Percentiles rank a stretch among this genome's conserved stretches.
These are phyloP conservation scores for Amylocarpus encephaloides DNA, from an alignment of 2,329 filamentous ascomycete genomes.

Conservation along the genomic window DNA sequence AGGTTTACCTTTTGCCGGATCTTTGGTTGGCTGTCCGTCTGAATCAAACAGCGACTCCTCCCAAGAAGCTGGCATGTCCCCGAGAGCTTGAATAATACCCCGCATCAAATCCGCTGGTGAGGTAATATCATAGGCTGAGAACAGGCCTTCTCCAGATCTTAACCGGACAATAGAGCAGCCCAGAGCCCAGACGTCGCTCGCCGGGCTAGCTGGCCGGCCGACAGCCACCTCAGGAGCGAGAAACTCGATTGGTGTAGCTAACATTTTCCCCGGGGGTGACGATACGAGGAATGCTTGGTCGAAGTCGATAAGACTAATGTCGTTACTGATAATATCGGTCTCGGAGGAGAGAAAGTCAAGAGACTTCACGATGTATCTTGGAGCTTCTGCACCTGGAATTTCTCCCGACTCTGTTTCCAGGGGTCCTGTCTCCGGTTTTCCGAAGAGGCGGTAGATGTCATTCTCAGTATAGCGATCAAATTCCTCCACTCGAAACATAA, in stretches of 20 bases:
- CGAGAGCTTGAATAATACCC: too few relatives aligned
- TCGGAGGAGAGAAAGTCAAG: slow-evolving; percentile 19
- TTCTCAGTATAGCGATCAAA: slow-evolving; percentile 6
- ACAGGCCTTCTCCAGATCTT: too few relatives aligned
- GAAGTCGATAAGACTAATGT: too few relatives aligned
- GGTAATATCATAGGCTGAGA: too few relatives aligned
- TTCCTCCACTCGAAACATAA: slow-evolving; percentile 14
- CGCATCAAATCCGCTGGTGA: too few relatives aligned
- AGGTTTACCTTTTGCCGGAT: too few relatives aligned
- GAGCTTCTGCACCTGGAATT: slow-evolving; percentile 15
- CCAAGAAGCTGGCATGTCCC: too few relatives aligned
- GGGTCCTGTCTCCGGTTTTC: slow-evolving; percentile 2
- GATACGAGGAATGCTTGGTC: too few relatives aligned
- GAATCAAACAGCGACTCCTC: too few relatives aligned
- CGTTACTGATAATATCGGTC: too few relatives aligned
- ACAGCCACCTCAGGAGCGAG: slow-evolving; percentile 23
- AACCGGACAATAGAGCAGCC: slow-evolving; percentile 1
- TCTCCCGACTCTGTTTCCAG: slow-evolving; percentile 6
- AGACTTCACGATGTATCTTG: slow-evolving; percentile 22
- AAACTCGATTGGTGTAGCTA: slow-evolving; percentile 21
- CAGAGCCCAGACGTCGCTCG: slow-evolving; percentile 22
- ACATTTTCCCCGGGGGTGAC: too few relatives aligned
- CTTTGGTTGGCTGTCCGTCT: too few relatives aligned
- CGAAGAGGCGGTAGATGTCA: slow-evolving; percentile 7
- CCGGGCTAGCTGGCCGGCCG: slow-evolving; percentile 14